Conservation (phyloP, 129 eudicot genomes). For the Oenanthe sinensis region DNA sequence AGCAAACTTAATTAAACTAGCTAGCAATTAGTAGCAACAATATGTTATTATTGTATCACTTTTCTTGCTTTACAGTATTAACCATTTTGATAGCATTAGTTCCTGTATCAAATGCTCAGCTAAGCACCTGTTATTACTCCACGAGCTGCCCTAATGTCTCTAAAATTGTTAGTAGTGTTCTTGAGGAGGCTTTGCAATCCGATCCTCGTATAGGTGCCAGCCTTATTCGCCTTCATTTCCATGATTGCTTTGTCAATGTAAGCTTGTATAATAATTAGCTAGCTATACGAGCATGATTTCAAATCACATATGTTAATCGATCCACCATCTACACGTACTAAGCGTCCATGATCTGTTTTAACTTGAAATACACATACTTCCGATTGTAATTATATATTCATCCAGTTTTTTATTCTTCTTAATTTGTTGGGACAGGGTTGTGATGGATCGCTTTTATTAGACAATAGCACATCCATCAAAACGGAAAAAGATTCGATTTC, state of each 20-base stretch:
- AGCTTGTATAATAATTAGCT: background rate
- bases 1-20: no score
- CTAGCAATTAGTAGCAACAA: no score
- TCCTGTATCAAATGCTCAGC: background rate
- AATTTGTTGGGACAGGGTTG: slow-evolving; percentile 17
- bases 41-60: background rate
- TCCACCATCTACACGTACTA: no score
- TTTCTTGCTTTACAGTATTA: background rate
- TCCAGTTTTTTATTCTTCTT: background rate
- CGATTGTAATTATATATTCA: no score
- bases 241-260: slow-evolving; percentile 27
- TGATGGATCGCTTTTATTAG: slow-evolving; percentile 28
- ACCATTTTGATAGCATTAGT: background rate
- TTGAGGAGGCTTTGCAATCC: slow-evolving; percentile 6
- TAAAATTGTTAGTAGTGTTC: slow-evolving; percentile 2
- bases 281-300: background rate
- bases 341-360: background rate
- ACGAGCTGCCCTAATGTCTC: slow-evolving; percentile 12
- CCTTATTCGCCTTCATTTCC: slow-evolving; percentile 22
- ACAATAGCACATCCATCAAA: slow-evolving; percentile 2
- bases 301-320: background rate
- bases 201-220: slow-evolving; percentile 21
- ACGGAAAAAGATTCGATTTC: slow-evolving; percentile 23
- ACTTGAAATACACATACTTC: background rate
- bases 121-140: slow-evolving; percentile 7